Evolutionary conservation across 192 early-diverging fungal genomes (phyloP), one percentile per base, ranked within the genome.

Genomic region (Backusella westeae): DNA sequence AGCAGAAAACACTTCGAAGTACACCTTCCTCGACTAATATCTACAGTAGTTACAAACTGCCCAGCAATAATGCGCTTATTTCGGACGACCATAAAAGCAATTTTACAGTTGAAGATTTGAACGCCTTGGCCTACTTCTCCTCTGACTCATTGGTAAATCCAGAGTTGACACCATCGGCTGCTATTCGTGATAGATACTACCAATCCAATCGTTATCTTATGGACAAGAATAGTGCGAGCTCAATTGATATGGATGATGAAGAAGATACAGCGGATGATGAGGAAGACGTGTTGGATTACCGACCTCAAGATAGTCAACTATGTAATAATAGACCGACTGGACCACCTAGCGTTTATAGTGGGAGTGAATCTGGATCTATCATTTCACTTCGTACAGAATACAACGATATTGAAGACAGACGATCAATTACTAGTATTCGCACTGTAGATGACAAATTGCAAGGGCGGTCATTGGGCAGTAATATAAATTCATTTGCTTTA

Each of bases 371-470:
- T 32, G 72, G 46, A 15, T 81, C 80, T 2, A 36, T 81, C 21
- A 65, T 81, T 39, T 77, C 76, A 6, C 34, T 77, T 21, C 73
- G 70, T 29, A 81, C 80, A 1, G 75, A 76, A 68, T 81, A 69
- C 69, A 75, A 81, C 36, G 69, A 74, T 5, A 49, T 29, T 3
- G 80, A 81, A 17, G 80, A 81, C 4, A 66, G 35, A 14, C 72
- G 73, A 35, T 79, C 78, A n/a, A 79, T 74, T 29, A 42, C 23
- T 7, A 75, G 73, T 29, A 65, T 70, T 1, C 72, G 66, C 15
- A 79, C 78, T 5, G 49, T 75, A 5, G 78, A 75, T 53, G 67
- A 67, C 53, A 71, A 23, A 46, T 63, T 69, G 3, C 59, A 74
- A 34, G 35, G 63, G 15, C 63, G 36, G 41, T 71, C 70, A 21